phyloP scores from a whole-genome alignment of 1,139 yeast species.

The Diutina sp. region DNA sequence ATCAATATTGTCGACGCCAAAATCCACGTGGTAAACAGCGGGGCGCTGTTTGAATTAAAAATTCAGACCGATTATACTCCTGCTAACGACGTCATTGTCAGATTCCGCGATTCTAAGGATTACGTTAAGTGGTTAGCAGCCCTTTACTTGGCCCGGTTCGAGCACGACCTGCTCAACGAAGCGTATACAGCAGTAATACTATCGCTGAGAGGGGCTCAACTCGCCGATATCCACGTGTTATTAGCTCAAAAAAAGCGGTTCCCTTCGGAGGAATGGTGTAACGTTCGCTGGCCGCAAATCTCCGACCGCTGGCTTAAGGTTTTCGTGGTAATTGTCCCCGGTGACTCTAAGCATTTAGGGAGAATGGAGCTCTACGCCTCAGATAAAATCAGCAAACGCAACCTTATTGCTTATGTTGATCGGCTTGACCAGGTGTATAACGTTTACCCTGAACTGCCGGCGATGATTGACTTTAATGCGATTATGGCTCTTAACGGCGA shows the following conservation, averaged over 20 bases:
- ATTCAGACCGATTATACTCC: constrained; percentile 3
- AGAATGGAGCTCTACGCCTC: constrained; percentile 36
- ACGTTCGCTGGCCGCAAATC: constrained; percentile 41
- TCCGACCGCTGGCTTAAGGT: constrained; percentile 44
- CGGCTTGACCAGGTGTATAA: constrained; percentile 30
- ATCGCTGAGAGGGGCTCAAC: constrained; percentile 38
- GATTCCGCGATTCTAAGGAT: constrained; percentile 19
- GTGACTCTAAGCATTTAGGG: constrained; percentile 26
- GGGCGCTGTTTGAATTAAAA: not conserved
- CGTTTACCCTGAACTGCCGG: constrained; percentile 42
- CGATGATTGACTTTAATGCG: constrained; percentile 40
- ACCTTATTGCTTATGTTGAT: constrained; percentile 32
- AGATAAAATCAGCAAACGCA: constrained; percentile 28
- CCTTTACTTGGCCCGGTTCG: constrained; percentile 34
- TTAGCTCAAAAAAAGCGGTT: constrained; percentile 33
- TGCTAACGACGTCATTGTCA: constrained; percentile 11
- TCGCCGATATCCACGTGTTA: constrained; percentile 41
- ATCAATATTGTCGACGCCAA: constrained; percentile 37
- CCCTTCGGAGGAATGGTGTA: constrained; percentile 42
- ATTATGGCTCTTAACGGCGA: constrained; percentile 40
- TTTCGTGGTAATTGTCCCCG: constrained; percentile 31
- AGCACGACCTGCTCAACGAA: constrained; percentile 20
- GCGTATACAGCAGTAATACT: constrained; percentile 4
- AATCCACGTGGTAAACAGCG: constrained; percentile 9
- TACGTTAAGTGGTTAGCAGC: constrained; percentile 33